Conservation (phyloP, 257 asterid genomes). For the Primulina tabacum region DNA sequence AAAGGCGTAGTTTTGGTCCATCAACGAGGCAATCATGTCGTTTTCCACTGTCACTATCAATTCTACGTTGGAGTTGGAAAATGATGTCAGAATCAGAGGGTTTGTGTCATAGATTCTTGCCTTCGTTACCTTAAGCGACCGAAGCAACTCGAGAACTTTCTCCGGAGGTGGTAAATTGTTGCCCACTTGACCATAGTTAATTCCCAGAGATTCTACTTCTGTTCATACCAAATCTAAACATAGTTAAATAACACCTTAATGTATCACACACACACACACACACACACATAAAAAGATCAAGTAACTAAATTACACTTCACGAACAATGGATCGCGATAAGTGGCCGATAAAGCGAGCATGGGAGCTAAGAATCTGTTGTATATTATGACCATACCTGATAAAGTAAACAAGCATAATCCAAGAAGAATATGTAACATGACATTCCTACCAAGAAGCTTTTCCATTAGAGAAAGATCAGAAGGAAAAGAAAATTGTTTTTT, state of each 20-base stretch:
- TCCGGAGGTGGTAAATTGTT: constrained; percentile 44
- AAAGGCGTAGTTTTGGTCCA: constrained; percentile 34
- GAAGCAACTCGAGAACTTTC: constrained; percentile 32
- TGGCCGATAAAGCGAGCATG: not conserved
- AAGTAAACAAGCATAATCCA: not conserved
- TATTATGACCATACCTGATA: not conserved
- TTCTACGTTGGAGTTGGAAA: constrained; percentile 39
- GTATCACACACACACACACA: not conserved
- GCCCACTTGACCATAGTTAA: constrained; percentile 48
- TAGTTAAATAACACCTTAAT: no score
- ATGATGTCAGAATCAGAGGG: constrained; percentile 37
- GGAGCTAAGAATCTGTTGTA: no score
- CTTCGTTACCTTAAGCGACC: constrained; percentile 32
- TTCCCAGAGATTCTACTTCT: constrained; percentile 40
- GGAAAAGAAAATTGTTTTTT: no score
- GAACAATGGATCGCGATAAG: constrained; percentile 2
- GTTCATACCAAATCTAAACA: constrained; percentile 14
- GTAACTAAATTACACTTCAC: not conserved
- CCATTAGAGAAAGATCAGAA: constrained; percentile 31
- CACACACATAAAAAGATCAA: not conserved
- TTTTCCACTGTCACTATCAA: constrained; percentile 40
- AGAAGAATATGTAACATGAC: constrained; percentile 40
- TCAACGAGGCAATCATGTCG: constrained; percentile 30
- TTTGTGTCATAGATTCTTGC: constrained; percentile 49
- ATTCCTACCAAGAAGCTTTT: constrained; percentile 31